Evolutionary conservation across 2,329 filamentous ascomycete genomes (phyloP).

Genomic region (Monilinia vaccinii-corymbosi): DNA sequence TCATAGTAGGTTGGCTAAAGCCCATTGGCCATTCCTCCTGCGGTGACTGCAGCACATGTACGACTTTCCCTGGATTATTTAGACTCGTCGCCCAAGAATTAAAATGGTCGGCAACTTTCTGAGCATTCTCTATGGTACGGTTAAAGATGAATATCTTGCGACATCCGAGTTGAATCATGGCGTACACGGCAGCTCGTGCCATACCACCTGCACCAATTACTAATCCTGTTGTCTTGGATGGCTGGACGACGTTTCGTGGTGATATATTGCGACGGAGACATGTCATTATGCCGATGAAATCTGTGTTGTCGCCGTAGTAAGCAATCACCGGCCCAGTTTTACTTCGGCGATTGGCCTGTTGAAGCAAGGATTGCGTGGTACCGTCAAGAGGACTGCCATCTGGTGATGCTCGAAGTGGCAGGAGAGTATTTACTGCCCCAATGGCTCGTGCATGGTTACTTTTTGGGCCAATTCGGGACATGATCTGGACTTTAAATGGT

Average conservation of each 20-base stretch:
- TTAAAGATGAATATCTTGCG: conserved; percentile 69
- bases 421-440: conserved; percentile 66
- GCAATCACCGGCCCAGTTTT: conserved; percentile 57
- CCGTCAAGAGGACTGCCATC: conserved; percentile 41
- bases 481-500: conserved; percentile 66
- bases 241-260: conserved; percentile 56
- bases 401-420: conserved; percentile 48
- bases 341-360: conserved; percentile 44
- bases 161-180: conserved; percentile 69
- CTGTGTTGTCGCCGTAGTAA: conserved; percentile 71
- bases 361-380: conserved; percentile 28
- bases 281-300: conserved; percentile 71
- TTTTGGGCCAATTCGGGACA: conserved; percentile 54
- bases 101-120: conserved; percentile 61
- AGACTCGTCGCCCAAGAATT: conserved; percentile 35
- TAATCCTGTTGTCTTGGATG: conserved; percentile 38
- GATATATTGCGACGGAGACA: conserved; percentile 65
- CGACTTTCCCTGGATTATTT: conserved; percentile 24
- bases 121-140: conserved; percentile 54
- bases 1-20: conserved; percentile 59
- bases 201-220: conserved; percentile 64
- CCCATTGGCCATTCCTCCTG: conserved; percentile 55
- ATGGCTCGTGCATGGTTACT: conserved; percentile 67
- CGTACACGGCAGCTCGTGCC: conserved; percentile 69
- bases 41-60: conserved; percentile 45